Base-by-base conservation (phyloP, 768 basidiomycete species). In the Suillus plorans region DNA sequence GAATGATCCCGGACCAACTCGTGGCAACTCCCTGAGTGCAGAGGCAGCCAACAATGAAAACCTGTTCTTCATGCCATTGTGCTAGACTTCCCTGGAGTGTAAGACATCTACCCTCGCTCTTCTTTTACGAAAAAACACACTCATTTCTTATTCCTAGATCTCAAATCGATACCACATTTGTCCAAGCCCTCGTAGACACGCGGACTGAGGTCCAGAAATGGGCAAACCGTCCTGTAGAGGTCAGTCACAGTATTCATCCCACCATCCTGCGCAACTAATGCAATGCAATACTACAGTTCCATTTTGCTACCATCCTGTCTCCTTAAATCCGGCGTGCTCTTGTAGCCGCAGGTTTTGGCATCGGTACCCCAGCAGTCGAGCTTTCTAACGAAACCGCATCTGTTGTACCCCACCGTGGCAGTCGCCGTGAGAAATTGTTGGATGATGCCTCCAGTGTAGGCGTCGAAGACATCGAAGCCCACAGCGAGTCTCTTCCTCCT, bases 261-360 rank as follows among this genome's bases (percentile, higher is more conserved):
- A 28, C 41, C 31, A 9, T 14, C 20, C 31, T 28, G 31, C 18
- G n/a, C 25, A 20, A 45, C 22, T 49, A n/a, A 50, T 14, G 22
- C 6, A 64, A 58, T 56, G 42, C 67, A 68, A 31, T 39, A 60
- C 25, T 59, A 41, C 74, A 94, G 85, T 99, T 97, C 84, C 97
- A 99, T 80, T 99, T 99, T 74, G 90, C 94, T 5, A 87, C 91
- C 42, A 82, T 98, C 42, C 86, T 96, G 62, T 95, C 94, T 1
- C 95, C 95, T 0, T 99, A 95, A 96, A 92, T 94, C 65, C 87
- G 91, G 62, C 90, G 96, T 59, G 92, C 93, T 5, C 83, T 96
- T 41, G 79, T 94, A 56, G 94, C 95, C 5, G 96, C 91, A 64
- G 94, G 94, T 2, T 99, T 99, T 73, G 97, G 97, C 9, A 82